Percentiles rank a stretch among this genome's conserved stretches.
These are phyloP conservation scores for Clonostachys byssicola DNA, from an alignment of 2,329 filamentous ascomycete genomes.

Conservation along the genomic window DNA sequence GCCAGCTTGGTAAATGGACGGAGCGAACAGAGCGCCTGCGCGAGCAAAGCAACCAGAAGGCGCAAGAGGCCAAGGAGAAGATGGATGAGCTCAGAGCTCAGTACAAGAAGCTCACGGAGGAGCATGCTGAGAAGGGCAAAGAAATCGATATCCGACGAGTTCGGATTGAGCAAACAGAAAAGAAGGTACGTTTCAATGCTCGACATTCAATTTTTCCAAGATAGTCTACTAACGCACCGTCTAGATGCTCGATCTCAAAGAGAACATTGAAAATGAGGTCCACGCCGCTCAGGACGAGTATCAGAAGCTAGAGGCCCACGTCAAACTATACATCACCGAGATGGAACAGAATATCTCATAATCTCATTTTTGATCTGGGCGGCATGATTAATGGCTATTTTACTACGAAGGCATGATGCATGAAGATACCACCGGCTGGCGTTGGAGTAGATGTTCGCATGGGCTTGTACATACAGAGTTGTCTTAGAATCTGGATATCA, in stretches of 20 bases:
- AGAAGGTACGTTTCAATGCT: slow-evolving; percentile 65
- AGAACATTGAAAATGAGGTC: slow-evolving; percentile 94
- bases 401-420: not conserved
- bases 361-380: not conserved
- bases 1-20: slow-evolving; percentile 81
- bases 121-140: slow-evolving; percentile 79
- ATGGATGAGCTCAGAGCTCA: slow-evolving; percentile 86
- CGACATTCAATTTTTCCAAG: not conserved
- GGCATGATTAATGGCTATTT: not conserved
- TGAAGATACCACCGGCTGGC: slow-evolving; percentile 32
- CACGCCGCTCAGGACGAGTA: slow-evolving; percentile 90
- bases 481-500: not conserved
- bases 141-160: slow-evolving; percentile 91
- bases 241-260: slow-evolving; percentile 95
- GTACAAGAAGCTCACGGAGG: slow-evolving; percentile 77
- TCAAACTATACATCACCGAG: slow-evolving; percentile 96
- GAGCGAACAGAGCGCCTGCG: slow-evolving; percentile 83
- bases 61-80: slow-evolving; percentile 73
- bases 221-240: slow-evolving; percentile 5
- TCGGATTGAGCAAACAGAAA: slow-evolving; percentile 97
- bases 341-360: slow-evolving; percentile 82
- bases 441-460: slow-evolving; percentile 20
- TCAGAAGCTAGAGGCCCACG: slow-evolving; percentile 94
- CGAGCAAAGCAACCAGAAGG: slow-evolving; percentile 76
- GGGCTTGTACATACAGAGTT: not conserved